Conservation (phyloP, 805 yeast species). For the Nakazawaea ambrosiae region DNA sequence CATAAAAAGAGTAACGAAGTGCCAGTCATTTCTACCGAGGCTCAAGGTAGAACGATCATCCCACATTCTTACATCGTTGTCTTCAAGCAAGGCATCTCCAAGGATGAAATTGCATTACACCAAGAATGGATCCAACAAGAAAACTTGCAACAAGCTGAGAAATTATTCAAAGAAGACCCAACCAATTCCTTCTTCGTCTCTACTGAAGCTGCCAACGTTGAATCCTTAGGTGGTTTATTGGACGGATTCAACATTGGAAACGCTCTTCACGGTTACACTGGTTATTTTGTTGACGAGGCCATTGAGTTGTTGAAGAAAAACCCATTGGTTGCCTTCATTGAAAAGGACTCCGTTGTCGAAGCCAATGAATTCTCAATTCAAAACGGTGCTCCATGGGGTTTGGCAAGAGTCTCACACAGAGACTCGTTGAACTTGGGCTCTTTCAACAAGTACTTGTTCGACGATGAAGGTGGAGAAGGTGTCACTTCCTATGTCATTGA, state of each 20-base stretch:
- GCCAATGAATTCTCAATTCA: conserved; percentile 61
- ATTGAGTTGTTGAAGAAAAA: conserved; percentile 58
- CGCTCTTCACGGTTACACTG: conserved; percentile 72
- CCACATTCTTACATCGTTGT: conserved; percentile 82
- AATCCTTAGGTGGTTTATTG: conserved; percentile 42
- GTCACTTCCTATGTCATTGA: conserved; percentile 85
- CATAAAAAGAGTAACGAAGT: conserved; percentile 21
- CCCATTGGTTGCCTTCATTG: conserved; percentile 55
- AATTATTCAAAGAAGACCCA: conserved; percentile 25
- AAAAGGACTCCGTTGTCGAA: conserved; percentile 65
- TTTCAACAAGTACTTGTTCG: conserved; percentile 68
- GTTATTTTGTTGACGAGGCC: conserved; percentile 70
- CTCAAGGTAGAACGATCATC: conserved; percentile 40
- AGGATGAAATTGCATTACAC: conserved; percentile 56
- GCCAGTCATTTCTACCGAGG: conserved; percentile 39
- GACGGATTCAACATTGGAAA: conserved; percentile 42
- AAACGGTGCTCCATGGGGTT: conserved; percentile 91
- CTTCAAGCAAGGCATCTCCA: conserved; percentile 57
- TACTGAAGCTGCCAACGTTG: conserved; percentile 15
- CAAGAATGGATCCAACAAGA: conserved; percentile 53
- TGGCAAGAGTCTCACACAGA: conserved; percentile 84
- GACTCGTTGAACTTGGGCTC: conserved; percentile 59
- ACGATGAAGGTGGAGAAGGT: conserved; percentile 71
- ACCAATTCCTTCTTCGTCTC: conserved; percentile 32
- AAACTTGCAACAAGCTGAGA: conserved; percentile 37